phyloP scores from a whole-genome alignment of 2,329 filamentous ascomycete species.

The Fusarium chlamydosporum region DNA sequence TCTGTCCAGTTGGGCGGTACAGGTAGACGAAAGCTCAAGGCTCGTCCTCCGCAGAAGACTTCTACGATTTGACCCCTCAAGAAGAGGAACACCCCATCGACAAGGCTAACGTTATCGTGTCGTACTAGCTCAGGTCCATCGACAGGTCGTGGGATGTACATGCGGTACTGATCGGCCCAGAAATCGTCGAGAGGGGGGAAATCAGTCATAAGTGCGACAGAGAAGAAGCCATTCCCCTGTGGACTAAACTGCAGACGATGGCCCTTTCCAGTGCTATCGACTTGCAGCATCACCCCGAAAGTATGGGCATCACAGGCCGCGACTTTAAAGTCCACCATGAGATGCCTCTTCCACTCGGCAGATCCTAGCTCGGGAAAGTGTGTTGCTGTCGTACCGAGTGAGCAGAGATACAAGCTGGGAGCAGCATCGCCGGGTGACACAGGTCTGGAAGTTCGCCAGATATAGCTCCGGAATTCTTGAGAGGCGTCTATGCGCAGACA shows the following conservation, averaged over 20 bases:
- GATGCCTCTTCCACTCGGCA: slow-evolving; percentile 35
- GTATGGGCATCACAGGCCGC: slow-evolving; percentile 48
- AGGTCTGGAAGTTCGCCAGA: slow-evolving; percentile 36
- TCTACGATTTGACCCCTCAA: slow-evolving; percentile 50
- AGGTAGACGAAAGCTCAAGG: slow-evolving; percentile 52
- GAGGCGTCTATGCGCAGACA: slow-evolving; percentile 48
- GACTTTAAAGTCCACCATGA: slow-evolving; percentile 48
- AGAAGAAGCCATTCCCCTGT: slow-evolving; percentile 43
- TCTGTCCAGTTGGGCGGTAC: slow-evolving; percentile 26
- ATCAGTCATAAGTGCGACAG: slow-evolving; percentile 51
- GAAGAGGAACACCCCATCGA: slow-evolving; percentile 47
- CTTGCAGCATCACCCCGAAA: slow-evolving; percentile 52
- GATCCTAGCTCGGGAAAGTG: slow-evolving; percentile 46
- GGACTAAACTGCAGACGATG: slow-evolving; percentile 48
- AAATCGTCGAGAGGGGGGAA: slow-evolving; percentile 56
- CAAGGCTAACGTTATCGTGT: slow-evolving; percentile 51
- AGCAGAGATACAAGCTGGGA: slow-evolving; percentile 48
- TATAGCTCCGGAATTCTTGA: slow-evolving; percentile 42
- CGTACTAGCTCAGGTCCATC: slow-evolving; percentile 56
- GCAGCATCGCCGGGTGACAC: slow-evolving; percentile 45
- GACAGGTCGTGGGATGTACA: slow-evolving; percentile 52
- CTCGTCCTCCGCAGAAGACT: slow-evolving; percentile 51
- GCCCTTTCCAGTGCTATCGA: slow-evolving; percentile 49
- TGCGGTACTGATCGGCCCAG: slow-evolving; percentile 57
- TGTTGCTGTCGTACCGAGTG: slow-evolving; percentile 47